Evolutionary conservation across 2,329 filamentous ascomycete genomes (phyloP), one percentile per base, ranked within the genome.

Genomic region (Bipolaris gigantea): DNA sequence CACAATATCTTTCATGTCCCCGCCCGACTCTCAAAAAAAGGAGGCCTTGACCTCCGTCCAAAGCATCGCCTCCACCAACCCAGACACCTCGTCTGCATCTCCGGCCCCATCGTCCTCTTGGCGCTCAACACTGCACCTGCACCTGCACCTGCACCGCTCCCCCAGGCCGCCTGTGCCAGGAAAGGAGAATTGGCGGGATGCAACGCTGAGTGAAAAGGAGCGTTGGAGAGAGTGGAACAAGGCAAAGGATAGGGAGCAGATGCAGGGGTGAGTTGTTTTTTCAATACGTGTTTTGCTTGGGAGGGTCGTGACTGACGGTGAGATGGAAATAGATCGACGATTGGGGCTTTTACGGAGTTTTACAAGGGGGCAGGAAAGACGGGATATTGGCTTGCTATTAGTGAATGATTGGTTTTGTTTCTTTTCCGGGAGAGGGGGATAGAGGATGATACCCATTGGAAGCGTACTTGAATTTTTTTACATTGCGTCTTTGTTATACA

Each of bases 201-300:
- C 61, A 3, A 63, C 48, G 4, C 48, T 66, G 16, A 59, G 53
- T 34, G 63, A 69, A 2, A 56, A 67, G 27, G 62, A 69, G 42
- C 50, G 64, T 5, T 70, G 64, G 65, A 66, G 66, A 44, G 55
- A 64, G 2, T 69, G 65, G 66, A 56, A 67, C 8, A 69, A 66
- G 48, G 60, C 56, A 2, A 66, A 62, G 50, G 63, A 66, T 38
- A 61, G 32, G 49, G 63, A 64, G 50, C 59, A 59, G 50, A 32
- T 48, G 50, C 23, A 42, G 34, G 58, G 51, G 63, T 43, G 4
- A 11, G 9, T 30, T 27, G 2, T 27, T 27, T 27, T 3, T 27
- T n/a, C n/a, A n/a, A n/a, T n/a, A n/a, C n/a, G n/a, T 10, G 1
- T 27, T 10, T 10, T 27, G 2, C 25, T 27, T 27, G 1, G 25